A percentile compares a stretch with the other conserved stretches of the same genome.
phyloP scores from a whole-genome alignment of 768 basidiomycete genomes.

The Hortiboletus campestris region DNA sequence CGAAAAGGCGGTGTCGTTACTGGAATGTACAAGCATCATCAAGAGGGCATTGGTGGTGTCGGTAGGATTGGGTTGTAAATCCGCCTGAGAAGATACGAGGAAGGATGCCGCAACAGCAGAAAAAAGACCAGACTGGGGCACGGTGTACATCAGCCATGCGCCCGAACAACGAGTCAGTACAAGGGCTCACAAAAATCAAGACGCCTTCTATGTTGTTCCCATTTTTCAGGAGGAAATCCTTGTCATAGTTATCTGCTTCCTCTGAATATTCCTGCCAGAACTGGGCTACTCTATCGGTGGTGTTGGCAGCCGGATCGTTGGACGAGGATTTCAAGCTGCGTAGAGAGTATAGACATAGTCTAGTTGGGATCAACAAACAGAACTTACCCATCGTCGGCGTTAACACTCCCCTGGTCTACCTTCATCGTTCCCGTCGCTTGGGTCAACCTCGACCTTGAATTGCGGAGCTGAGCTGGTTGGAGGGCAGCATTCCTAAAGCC shows the following conservation, averaged over 20 bases:
- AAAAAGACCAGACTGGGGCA: slow-evolving; percentile 40
- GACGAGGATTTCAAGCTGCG: neutral
- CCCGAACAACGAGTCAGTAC: neutral
- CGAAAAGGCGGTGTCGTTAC: slow-evolving; percentile 10
- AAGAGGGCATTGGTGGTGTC: slow-evolving; percentile 30
- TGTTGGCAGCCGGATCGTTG: neutral
- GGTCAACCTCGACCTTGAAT: neutral
- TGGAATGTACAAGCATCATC: slow-evolving; percentile 14
- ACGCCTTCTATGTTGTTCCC: neutral
- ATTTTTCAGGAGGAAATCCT: neutral
- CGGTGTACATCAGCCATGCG: neutral
- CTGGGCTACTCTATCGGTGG: neutral
- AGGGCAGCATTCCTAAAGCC: neutral
- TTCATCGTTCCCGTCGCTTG: neutral
- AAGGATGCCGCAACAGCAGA: slow-evolving; percentile 40
- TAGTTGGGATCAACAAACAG: neutral
- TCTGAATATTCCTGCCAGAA: slow-evolving; percentile 1
- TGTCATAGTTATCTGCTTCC: neutral
- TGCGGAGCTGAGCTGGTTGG: neutral
- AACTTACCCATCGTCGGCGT: neutral
- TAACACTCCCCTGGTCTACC: neutral
- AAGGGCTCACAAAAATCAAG: neutral
- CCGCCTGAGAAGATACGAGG: slow-evolving; percentile 35
- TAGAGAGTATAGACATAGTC: neutral
- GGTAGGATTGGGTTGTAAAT: slow-evolving; percentile 31